phyloP scores from a whole-genome alignment of 371 early-diverging fungal species.

The Aphelidium insulamus region DNA sequence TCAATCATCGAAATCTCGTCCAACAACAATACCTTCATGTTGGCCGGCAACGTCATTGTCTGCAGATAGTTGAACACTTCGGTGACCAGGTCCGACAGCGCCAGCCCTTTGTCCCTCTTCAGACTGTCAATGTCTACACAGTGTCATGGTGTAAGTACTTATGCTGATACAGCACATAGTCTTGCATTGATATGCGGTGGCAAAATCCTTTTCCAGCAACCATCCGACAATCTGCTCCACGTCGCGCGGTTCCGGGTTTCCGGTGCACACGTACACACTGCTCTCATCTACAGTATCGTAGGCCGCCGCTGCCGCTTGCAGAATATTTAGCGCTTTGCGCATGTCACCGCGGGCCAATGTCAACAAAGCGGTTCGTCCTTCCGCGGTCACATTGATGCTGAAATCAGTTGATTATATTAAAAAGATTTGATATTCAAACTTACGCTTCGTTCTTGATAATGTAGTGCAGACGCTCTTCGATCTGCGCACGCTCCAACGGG shows the following conservation, averaged over 20 bases:
- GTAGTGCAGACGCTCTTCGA: constrained; percentile 41
- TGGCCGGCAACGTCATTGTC: constrained; percentile 37
- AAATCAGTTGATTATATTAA: background rate
- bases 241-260: constrained; percentile 69
- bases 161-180: background rate
- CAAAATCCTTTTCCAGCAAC: constrained; percentile 59
- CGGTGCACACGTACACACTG: constrained; percentile 73
- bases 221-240: constrained; percentile 52
- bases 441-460: constrained; percentile 52
- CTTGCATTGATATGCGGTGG: constrained; percentile 23
- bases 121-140: constrained; percentile 38
- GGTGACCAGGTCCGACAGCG: constrained; percentile 64
- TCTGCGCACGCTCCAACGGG: constrained; percentile 56
- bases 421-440: constrained; percentile 1
- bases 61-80: constrained; percentile 38
- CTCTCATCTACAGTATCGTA: constrained; percentile 41
- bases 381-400: constrained; percentile 52
- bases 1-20: constrained; percentile 72
- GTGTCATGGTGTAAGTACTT: background rate
- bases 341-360: constrained; percentile 80
- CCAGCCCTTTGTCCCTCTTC: constrained; percentile 58
- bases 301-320: constrained; percentile 43
- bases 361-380: constrained; percentile 57
- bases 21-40: constrained; percentile 34
- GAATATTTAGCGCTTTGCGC: constrained; percentile 84